These are phyloP conservation scores for Wickerhamiella kazuoi DNA, from an alignment of 805 yeast species.

Conservation along the genomic window DNA sequence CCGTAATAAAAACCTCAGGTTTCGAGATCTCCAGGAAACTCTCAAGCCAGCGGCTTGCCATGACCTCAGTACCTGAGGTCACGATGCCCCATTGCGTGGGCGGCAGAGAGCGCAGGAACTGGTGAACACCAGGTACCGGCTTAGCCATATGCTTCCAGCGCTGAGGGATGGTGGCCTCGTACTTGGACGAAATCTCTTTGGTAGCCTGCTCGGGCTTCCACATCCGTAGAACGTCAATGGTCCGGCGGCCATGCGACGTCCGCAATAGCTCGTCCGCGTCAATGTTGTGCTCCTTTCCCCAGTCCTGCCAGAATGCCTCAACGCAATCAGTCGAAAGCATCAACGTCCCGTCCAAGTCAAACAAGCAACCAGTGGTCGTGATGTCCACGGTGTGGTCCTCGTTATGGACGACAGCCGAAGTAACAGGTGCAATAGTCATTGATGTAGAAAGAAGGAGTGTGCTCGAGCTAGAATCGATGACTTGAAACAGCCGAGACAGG, in stretches of 20 bases:
- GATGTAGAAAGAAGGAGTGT: too few species aligned
- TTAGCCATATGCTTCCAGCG: constrained; percentile 55
- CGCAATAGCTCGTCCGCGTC: constrained; percentile 54
- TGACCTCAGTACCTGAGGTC: constrained; percentile 60
- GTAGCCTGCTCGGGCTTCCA: constrained; percentile 62
- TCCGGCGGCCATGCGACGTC: constrained; percentile 69
- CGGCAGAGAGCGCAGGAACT: constrained; percentile 26
- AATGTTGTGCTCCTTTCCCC: constrained; percentile 50
- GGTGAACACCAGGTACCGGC: constrained; percentile 61
- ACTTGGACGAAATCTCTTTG: constrained; percentile 42
- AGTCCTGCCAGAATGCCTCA: constrained; percentile 64
- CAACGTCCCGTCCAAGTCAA: constrained; percentile 78
- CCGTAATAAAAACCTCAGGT: constrained; percentile 68
- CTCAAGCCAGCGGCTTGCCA: constrained; percentile 67
- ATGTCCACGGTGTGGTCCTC: constrained; percentile 11
- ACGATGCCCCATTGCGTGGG: constrained; percentile 62
- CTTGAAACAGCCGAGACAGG: too few species aligned
- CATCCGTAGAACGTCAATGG: constrained; percentile 55
- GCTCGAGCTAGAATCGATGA: too few species aligned
- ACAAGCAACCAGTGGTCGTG: constrained; percentile 34
- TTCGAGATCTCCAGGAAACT: constrained; percentile 37
- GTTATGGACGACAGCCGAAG: constrained; percentile 4
- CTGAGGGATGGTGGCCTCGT: constrained; percentile 55
- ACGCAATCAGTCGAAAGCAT: constrained; percentile 72
- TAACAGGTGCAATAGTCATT: neutral